These are phyloP conservation scores for Cystobasidium ongulense DNA, from an alignment of 768 basidiomycete genomes.

Conservation along the genomic window DNA sequence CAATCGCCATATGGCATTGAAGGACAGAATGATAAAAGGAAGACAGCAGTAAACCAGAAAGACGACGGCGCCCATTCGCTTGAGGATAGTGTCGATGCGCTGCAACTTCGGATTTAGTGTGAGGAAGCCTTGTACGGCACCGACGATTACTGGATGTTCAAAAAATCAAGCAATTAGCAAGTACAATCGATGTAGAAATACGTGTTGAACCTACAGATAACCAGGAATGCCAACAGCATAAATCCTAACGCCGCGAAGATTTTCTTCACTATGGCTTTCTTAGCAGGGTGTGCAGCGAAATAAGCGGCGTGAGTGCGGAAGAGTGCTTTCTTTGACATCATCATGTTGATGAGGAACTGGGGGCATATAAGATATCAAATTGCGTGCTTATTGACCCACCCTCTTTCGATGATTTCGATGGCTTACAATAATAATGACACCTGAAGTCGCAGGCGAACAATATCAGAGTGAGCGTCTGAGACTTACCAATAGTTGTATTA, in stretches of 20 bases:
- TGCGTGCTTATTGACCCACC: too few species aligned
- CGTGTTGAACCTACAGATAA: neutral
- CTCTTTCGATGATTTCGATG: neutral
- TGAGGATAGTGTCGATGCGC: constrained; percentile 13
- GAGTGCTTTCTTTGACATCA: constrained; percentile 23
- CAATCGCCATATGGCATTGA: constrained; percentile 18
- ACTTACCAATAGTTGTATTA: neutral
- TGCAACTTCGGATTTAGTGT: neutral
- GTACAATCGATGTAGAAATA: neutral
- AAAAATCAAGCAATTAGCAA: neutral
- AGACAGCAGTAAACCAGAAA: constrained; percentile 25
- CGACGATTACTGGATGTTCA: neutral
- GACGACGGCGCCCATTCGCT: constrained; percentile 1
- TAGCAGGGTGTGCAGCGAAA: neutral
- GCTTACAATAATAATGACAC: neutral
- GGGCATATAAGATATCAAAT: too few species aligned
- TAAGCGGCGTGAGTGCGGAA: constrained; percentile 16
- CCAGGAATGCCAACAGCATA: constrained; percentile 10
- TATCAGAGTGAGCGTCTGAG: too few species aligned
- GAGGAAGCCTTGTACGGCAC: constrained; percentile 22
- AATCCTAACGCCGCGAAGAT: neutral
- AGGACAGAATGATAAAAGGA: constrained; percentile 13
- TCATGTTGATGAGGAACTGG: constrained; percentile 14
- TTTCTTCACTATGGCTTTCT: constrained; percentile 22
- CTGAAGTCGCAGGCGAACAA: neutral